Percentiles rank a stretch among this genome's conserved stretches.
These are phyloP conservation scores for Kluyveromyces aestuarii DNA, from an alignment of 805 yeast species.

Conservation along the genomic window DNA sequence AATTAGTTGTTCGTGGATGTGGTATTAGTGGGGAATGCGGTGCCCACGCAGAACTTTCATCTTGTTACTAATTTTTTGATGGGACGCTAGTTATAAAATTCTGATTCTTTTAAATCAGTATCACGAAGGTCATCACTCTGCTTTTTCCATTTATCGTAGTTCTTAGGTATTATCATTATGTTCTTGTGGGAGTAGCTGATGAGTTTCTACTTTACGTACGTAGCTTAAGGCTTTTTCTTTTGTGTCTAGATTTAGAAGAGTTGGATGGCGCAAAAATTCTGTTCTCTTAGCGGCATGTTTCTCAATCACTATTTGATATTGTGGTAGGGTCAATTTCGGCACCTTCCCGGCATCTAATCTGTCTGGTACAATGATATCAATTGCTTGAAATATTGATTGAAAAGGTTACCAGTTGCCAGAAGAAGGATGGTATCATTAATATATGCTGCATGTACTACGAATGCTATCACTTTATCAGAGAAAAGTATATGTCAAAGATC, in stretches of 20 bases:
- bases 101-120: conserved; percentile 25
- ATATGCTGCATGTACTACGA: too few species aligned
- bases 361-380: too few species aligned
- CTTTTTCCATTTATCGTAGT: too few species aligned
- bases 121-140: background rate
- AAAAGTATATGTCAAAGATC: too few species aligned
- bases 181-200: too few species aligned
- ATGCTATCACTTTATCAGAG: too few species aligned
- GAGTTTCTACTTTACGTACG: too few species aligned
- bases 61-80: conserved; percentile 29
- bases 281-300: too few species aligned
- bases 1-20: conserved; percentile 7
- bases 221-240: too few species aligned
- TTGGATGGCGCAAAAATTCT: too few species aligned
- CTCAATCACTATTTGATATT: background rate
- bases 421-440: background rate
- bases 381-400: background rate
- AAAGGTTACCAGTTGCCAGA: background rate
- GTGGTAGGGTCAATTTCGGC: background rate
- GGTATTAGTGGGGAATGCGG: conserved; percentile 32
- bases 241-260: too few species aligned
- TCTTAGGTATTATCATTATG: too few species aligned
- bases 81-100: conserved; percentile 30
- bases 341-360: background rate
- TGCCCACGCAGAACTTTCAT: conserved; percentile 29